Evolutionary conservation across 2,329 filamentous ascomycete species (phyloP), one percentile per base, ranked within the genome.

Genomic region (Nothophaeocryptopus gaeumannii): DNA sequence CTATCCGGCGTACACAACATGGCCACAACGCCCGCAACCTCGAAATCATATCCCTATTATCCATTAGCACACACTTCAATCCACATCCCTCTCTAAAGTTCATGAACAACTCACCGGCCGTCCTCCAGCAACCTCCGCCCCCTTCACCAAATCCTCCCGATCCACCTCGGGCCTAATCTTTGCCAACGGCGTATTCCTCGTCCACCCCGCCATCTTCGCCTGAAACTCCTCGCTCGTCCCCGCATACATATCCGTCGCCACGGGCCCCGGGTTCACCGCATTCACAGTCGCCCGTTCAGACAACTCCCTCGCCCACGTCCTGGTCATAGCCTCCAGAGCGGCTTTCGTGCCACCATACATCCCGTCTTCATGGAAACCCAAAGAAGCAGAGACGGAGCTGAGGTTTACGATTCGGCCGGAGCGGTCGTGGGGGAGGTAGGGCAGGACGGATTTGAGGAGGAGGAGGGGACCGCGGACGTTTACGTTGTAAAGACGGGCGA

Each of bases 381-480:
- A 66, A 2, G 74, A 75, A 7, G 79, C 74, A 32, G 77, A 80
- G 12, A 86, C 79, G 29, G 76, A 80, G 38, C 76, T 80, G 41
- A 85, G 64, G 56, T 83, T 86, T 33, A 86, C 74, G 54, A 86
- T 79, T 29, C 83, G 75, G 2, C 82, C 83, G 15, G 75, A 83
- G 55, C 84, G 84, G 70, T 88, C 86, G 47, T 68, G 71, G 1
- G 81, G 89, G 4, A 95, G 78, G 69, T 85, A 84, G 0, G 83
- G 85, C 30, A 83, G 71, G 0, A 82, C 81, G 5, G 86, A 86
- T 70, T 95, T 85, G 20, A 88, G 81, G 11, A 95, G 76, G 2
- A 95, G 78, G 15, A 95, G 71, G 1, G 89, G 89, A 0, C 87
- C 89, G 8, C 89, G 79, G 15, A 95, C 89, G 64, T 95, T 95